Percentiles rank a stretch among this genome's conserved stretches.
phyloP scores from a whole-genome alignment of 768 basidiomycete genomes.

The Hygrocybe punicea region DNA sequence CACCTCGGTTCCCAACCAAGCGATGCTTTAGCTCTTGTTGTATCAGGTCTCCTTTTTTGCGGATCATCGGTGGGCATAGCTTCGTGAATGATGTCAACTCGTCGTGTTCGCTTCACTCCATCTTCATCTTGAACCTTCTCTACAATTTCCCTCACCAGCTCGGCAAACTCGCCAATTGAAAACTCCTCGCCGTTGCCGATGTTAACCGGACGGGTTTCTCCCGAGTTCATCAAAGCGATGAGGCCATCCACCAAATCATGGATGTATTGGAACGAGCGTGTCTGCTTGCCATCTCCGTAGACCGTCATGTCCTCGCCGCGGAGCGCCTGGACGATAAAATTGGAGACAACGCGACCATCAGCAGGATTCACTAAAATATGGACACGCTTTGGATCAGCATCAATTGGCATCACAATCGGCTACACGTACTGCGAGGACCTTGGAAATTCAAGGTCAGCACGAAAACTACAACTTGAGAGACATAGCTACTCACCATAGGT shows the following conservation, averaged over 20 bases:
- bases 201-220: slow-evolving; percentile 92
- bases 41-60: slow-evolving; percentile 90
- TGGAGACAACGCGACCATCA: slow-evolving; percentile 97
- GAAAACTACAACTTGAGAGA: not conserved
- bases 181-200: slow-evolving; percentile 95
- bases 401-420: slow-evolving; percentile 6
- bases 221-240: slow-evolving; percentile 92
- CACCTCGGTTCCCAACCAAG: slow-evolving; percentile 91
- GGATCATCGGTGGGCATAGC: slow-evolving; percentile 92
- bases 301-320: slow-evolving; percentile 97
- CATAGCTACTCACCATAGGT: slow-evolving; percentile 65
- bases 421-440: slow-evolving; percentile 65
- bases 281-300: slow-evolving; percentile 90
- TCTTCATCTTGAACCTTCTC: slow-evolving; percentile 89
- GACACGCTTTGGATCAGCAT: slow-evolving; percentile 20
- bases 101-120: slow-evolving; percentile 48
- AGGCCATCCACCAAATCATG: slow-evolving; percentile 96
- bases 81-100: slow-evolving; percentile 69
- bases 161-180: slow-evolving; percentile 91
- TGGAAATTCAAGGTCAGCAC: not conserved
- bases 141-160: slow-evolving; percentile 87
- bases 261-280: slow-evolving; percentile 96
- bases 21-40: slow-evolving; percentile 77
- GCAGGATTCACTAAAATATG: slow-evolving; percentile 76
- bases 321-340: slow-evolving; percentile 97